Base-by-base conservation (phyloP, 345 rosid genomes). In the Diplotaxis tenuifolia region DNA sequence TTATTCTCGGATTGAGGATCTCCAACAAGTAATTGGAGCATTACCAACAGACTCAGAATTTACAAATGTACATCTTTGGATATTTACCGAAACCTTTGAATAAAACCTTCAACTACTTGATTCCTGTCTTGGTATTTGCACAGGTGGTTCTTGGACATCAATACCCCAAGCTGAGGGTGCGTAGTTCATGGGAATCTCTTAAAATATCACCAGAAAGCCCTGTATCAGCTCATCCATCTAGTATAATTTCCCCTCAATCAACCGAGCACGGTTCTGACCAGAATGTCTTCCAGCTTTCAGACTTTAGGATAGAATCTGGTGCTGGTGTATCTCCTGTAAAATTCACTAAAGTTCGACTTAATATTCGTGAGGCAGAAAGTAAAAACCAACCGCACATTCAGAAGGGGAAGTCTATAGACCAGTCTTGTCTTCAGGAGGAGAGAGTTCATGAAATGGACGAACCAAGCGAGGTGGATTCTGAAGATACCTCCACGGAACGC, bases 131-230 rank as follows among this genome's bases (percentile, higher is more conserved):
- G 22, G 18, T 73, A 75, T 23, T 50, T 67, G 59, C 80, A 23
- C 89, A 85, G 98, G 89, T 61, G 72, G 80, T 73, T 68, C 69
- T 75, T 59, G 83, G 81, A 50, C 61, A 67, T 73, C 86, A 82
- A 59, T 90, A 92, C 80, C 98, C 96, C 22, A 85, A 84, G 76
- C 73, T 90, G 73, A 84, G 87, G 22, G 83, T 95, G 77, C 80
- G 85, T 42, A 79, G 71, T 59, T 86, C 97, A 28, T 88, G 88
- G 87, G 89, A 81, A 65, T 83, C 82, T 63, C 88, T 79, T 32
- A 73, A 56, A 70, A 71, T 78, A 29, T 54, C 74, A 67, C 77
- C 86, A 45, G 81, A 78, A 55, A 75, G 82, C 66, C 82, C 84
- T 32, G 55, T 69, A 56, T 62, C 79, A 21, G 84, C 69, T 38